Evolutionary conservation across 768 basidiomycete genomes (phyloP), one percentile per base, ranked within the genome.

Genomic region (Podaxis sp.): DNA sequence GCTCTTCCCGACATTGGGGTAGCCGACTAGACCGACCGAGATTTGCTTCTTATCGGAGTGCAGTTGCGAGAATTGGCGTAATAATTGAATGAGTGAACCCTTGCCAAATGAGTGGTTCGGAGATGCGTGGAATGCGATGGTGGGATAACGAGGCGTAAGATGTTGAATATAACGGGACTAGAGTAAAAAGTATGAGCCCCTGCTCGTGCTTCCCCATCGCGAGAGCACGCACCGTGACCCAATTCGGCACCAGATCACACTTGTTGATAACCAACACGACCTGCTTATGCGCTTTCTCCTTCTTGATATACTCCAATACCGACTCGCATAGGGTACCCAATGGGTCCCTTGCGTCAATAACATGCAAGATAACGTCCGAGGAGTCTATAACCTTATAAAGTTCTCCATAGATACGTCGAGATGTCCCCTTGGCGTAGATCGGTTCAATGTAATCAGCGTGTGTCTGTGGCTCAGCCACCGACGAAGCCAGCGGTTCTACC

Each of bases 11-110:
- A 97, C 95, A 72, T 99, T 99, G 7, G 97, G 96, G 76, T 99
- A 99, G 55, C 97, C 96, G 67, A 99, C 85, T 72, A 99, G 93
- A 13, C 96, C 96, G 66, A 99, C 95, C 19, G 94, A 96, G 68
- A 99, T 98, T 74, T 99, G 96, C 77, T 97, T 98, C 81, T 97
- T 98, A 79, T 99, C 97, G 11, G 94, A 93, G 75, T 98, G 97
- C 40, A 98, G 85, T 67, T 93, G 93, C 4, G 95, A 91, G 75
- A 99, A 99, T 72, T 98, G 97, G 27, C 97, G 86, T 51, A 99
- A 84, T 50, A 98, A 85, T 75, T 97, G 95, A 69, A 99, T 99
- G 64, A 99, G 87, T 19, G 97, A 94, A 19, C 96, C 96, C 77
- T 99, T 98, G 69, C 96, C 97, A 71, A 99, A 99, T 1, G 96